Evolutionary conservation across 2,329 filamentous ascomycete genomes (phyloP).

Genomic region (Fonsecaea multimorphosa): DNA sequence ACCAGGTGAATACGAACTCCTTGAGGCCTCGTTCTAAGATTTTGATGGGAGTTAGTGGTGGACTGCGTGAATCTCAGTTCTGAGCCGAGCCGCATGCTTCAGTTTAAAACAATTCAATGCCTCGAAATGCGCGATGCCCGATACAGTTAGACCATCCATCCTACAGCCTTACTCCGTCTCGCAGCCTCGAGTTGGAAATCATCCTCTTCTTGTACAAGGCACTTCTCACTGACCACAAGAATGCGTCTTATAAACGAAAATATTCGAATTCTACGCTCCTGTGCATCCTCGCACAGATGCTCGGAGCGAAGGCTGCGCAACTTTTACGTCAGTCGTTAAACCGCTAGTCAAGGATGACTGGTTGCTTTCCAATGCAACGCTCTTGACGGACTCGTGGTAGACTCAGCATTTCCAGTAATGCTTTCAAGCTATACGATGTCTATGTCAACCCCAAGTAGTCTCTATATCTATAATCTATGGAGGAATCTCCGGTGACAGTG

Average conservation of each 20-base stretch:
- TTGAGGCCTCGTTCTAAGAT: background rate
- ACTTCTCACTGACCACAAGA: too few species aligned
- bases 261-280: background rate
- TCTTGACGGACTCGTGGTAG: background rate
- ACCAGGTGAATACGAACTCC: background rate
- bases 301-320: background rate
- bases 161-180: too few species aligned
- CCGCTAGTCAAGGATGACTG: background rate
- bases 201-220: too few species aligned
- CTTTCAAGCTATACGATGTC: background rate
- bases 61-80: background rate
- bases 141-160: background rate
- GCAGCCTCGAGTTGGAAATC: too few species aligned
- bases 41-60: background rate
- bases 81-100: background rate
- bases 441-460: background rate
- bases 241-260: background rate
- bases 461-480: background rate
- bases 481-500: background rate
- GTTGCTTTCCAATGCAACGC: background rate
- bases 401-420: background rate
- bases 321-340: background rate
- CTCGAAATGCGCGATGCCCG: background rate
- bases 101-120: slow-evolving; percentile 2
- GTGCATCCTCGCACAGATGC: background rate